Base-by-base conservation (phyloP, 1,284 basidiomycete species). In the Moesziomyces aphidis region DNA sequence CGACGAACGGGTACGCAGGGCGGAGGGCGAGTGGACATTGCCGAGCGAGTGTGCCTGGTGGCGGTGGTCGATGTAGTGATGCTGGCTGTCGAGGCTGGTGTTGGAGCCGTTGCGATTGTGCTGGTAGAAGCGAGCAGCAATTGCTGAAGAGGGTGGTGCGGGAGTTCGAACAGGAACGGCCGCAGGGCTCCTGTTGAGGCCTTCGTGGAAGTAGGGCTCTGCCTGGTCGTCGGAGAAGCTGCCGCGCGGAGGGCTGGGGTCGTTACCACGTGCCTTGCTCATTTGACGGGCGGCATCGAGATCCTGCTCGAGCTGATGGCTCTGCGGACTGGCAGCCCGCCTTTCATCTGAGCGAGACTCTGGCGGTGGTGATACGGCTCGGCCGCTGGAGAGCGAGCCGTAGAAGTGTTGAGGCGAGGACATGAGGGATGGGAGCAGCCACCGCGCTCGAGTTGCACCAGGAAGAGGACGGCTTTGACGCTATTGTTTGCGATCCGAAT, bases 21-120 rank as follows among this genome's bases (percentile, higher is more conserved):
- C 78, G 7, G 80, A 74, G 15, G 76, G 78, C 4, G 76, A 80
- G 54, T 76, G 73, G 7, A 76, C 71, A 46, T 80, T 66, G 45
- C 79, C 77, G 42, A 79, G 64, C 19, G 77, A 80, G 58, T 79
- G 78, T 8, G 79, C 78, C 53, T 84, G 81, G 52, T 77, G 77
- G 52, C 83, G 80, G 49, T 84, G 83, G 61, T 84, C 83, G 64
- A 84, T 84, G 50, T 79, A 84, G 59, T 84, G 79, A 42, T 69
- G 74, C 46, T 80, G 79, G 44, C 79, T 81, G 71, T 84, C 82
- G 39, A 84, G 61, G 46, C 73, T 77, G 49, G 82, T 75, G 61
- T 79, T 79, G 55, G 79, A 81, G 1, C 80, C 83, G 48, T 77
- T 72, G 42, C 75, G 65, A 9, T 78, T 69, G 48, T 83, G 77